Base-by-base conservation (phyloP, 2,329 filamentous ascomycete genomes). In the Neoarthrinium moseri region DNA sequence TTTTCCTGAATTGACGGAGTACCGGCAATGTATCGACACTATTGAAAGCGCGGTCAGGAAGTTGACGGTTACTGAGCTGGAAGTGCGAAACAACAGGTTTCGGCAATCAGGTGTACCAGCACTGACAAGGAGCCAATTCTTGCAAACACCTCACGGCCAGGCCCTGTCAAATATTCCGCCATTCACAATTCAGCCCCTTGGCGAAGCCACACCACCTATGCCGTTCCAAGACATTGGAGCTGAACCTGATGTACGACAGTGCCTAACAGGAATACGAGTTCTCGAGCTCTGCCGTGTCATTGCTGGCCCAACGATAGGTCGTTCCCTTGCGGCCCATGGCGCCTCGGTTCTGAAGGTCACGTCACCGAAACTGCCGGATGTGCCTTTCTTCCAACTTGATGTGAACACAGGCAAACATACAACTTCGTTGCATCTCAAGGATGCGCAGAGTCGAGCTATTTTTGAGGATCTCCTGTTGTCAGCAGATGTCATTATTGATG, bases 281-380 rank as follows among this genome's bases (percentile, higher is more conserved):
- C 74, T 91, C 5, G 87, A 91, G 59, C 68, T 91, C 23, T 87
- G 85, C 58, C 81, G 86, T 32, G 83, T 90, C 56, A 89, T 91
- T 51, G 87, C 87, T 4, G 86, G 86, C 0, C 86, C 86, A n/a
- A 80, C 83, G 4, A 83, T 90, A 53, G 81, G 81, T 3, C 79
- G 85, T 23, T 83, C 83, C 2, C 74, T 91, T 0, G 85, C 83
- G n/a, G 86, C 88, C 51, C 85, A 89, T 58, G 87, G 87, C 2
- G 87, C 87, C 6, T 78, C 84, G 43, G 86, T 91, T 1, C 73
- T 91, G 53, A 87, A 89, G 56, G 73, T 90, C 36, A 89, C 85
- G 3, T 81, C 80, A 6, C 78, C 83, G 0, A 70, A 80, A 36
- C 71, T 90, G n/a, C 79, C 80, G 4, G 86, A 89, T 49, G 81